Evolutionary conservation across 2,329 filamentous ascomycete species (phyloP).

Genomic region (Rhynchosporium secalis): DNA sequence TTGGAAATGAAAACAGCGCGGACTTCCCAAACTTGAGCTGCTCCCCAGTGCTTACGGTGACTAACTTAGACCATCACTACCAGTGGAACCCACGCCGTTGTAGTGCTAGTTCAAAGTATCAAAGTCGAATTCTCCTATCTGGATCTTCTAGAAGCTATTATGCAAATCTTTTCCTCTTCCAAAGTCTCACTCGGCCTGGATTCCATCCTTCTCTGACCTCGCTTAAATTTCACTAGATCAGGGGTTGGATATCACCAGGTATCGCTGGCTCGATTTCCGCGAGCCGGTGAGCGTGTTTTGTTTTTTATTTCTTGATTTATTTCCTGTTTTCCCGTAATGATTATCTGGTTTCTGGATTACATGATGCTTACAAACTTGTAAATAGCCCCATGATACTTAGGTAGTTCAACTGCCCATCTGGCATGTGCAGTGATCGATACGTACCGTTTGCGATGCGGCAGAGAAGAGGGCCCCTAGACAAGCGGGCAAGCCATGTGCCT

Average conservation of each 20-base stretch:
- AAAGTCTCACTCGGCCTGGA: neutral
- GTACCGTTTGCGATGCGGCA: neutral
- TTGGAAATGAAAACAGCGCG: no score
- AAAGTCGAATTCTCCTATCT: no score
- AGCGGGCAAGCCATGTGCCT: neutral
- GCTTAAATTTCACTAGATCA: neutral
- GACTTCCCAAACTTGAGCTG: no score
- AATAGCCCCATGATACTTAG: no score
- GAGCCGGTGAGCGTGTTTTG: neutral
- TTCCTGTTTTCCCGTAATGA: neutral
- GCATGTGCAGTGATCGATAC: no score
- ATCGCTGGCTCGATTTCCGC: constrained; percentile 4
- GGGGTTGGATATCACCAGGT: neutral
- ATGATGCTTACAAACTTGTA: no score
- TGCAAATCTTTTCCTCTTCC: neutral
- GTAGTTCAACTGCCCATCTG: no score
- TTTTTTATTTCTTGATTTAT: neutral
- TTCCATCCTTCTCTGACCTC: neutral
- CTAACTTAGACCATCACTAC: no score
- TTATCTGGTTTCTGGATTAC: neutral
- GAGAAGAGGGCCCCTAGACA: neutral
- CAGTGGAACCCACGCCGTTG: neutral
- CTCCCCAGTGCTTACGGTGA: no score
- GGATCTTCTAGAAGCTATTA: neutral
- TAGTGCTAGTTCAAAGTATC: neutral